Evolutionary conservation across 768 basidiomycete species (phyloP).

Genomic region (Trametes sanguinea): DNA sequence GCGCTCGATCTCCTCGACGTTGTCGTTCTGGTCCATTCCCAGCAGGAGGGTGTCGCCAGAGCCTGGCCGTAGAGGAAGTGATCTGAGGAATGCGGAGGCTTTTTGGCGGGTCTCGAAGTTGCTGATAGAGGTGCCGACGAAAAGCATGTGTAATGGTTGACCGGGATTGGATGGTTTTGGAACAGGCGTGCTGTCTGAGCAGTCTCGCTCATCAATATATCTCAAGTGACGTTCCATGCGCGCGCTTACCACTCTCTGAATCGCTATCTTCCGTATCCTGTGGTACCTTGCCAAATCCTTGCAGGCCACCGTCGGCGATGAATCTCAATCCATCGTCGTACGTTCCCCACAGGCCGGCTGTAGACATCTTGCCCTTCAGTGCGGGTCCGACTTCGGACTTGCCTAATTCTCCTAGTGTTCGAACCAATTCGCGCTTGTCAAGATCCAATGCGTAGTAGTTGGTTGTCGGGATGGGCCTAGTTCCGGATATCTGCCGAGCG

Average conservation of each 20-base stretch:
- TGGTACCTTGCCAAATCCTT: conserved; percentile 16
- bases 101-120: conserved; percentile 73
- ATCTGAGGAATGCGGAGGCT: conserved; percentile 70
- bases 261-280: no score
- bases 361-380: conserved; percentile 70
- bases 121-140: conserved; percentile 91
- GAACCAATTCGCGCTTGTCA: conserved; percentile 80
- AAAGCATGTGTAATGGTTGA: conserved; percentile 77
- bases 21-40: conserved; percentile 84
- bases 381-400: conserved; percentile 60
- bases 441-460: conserved; percentile 95
- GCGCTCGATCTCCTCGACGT: conserved; percentile 62
- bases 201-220: no score
- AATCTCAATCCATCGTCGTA: conserved; percentile 88
- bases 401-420: conserved; percentile 72
- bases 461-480: conserved; percentile 47
- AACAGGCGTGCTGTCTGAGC: neutral
- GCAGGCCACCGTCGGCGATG: conserved; percentile 63
- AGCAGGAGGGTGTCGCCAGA: conserved; percentile 82
- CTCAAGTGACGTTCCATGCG: no score
- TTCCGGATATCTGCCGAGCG: conserved; percentile 49
- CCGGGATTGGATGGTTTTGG: conserved; percentile 31
- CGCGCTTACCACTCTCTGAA: no score
- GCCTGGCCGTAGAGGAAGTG: conserved; percentile 74
- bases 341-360: conserved; percentile 86